Evolutionary conservation across 2,329 filamentous ascomycete species (phyloP), one percentile per base, ranked within the genome.

Genomic region (Sarocladiaceae sp.): DNA sequence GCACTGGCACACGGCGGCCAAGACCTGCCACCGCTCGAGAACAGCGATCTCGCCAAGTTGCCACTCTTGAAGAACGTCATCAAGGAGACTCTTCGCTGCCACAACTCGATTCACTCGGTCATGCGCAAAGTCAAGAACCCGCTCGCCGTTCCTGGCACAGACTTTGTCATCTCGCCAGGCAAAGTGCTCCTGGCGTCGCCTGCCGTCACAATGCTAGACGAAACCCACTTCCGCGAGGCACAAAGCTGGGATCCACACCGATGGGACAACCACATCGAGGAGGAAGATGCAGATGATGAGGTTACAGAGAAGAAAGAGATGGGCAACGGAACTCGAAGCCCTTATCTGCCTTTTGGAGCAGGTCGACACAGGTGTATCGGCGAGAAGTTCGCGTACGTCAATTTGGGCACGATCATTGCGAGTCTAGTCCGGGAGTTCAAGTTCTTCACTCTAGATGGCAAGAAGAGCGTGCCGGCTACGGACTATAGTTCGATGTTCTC

Each of bases 341-440:
- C 64, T 2, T 69, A 88, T 61, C 70, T 89, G 2, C 87, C 87
- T 0, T 90, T 90, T 60, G 87, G 87, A 2, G 87, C 84, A 0
- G 87, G 86, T 0, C 73, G 87, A 40, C 86, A 90, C 65, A 74
- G 87, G 18, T 90, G 87, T 60, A 88, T 90, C 54, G 87, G 87
- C 17, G 87, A 90, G 70, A 86, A 88, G 63, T 90, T 89, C 64
- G 86, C 86, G 0, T 88, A 89, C 59, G 67, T 87, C 40, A 86
- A 90, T 61, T 64, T 90, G 37, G 76, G 77, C 15, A 81, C 82
- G 8, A 88, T 90, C 55, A 67, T 88, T 22, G 76, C 78, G 0
- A 82, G 77, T 0, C 65, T 88, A 54, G 77, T 88, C 10, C 71
- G 84, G 11, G 71, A 82, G 46, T 78, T 88, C 62, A 80, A 76